phyloP scores from a whole-genome alignment of 2,329 filamentous ascomycete species.

The Delphinella strobiligena region DNA sequence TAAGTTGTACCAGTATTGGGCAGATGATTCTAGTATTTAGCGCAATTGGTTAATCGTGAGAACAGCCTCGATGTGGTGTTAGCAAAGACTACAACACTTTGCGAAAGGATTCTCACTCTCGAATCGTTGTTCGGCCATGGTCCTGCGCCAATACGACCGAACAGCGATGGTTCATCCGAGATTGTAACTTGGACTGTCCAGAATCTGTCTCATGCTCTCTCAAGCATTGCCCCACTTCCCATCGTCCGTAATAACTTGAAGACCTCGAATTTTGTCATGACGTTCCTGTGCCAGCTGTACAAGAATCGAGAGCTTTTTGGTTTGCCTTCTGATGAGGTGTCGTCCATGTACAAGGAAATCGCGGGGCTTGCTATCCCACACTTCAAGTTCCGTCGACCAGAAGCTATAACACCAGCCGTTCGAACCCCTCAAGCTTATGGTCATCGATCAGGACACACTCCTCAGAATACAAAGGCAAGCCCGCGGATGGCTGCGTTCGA shows the following conservation, averaged over 20 bases:
- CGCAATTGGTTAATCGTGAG: background rate
- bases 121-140: too few species aligned
- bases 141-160: background rate
- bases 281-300: background rate
- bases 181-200: background rate
- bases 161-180: background rate
- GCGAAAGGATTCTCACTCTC: background rate
- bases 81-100: background rate
- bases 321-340: background rate
- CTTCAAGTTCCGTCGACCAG: background rate
- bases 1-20: background rate
- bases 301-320: background rate
- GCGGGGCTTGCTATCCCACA: background rate
- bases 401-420: too few species aligned
- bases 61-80: background rate
- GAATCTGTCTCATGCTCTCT: background rate
- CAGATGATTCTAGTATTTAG: background rate
- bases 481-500: slow-evolving; percentile 1
- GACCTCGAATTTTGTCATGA: background rate
- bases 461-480: background rate
- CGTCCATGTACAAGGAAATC: background rate
- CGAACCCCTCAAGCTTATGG: background rate
- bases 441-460: background rate
- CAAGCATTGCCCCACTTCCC: background rate
- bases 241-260: background rate